These are phyloP conservation scores for Amanita pseudoporphyria DNA, from an alignment of 768 basidiomycete species.

Conservation along the genomic window DNA sequence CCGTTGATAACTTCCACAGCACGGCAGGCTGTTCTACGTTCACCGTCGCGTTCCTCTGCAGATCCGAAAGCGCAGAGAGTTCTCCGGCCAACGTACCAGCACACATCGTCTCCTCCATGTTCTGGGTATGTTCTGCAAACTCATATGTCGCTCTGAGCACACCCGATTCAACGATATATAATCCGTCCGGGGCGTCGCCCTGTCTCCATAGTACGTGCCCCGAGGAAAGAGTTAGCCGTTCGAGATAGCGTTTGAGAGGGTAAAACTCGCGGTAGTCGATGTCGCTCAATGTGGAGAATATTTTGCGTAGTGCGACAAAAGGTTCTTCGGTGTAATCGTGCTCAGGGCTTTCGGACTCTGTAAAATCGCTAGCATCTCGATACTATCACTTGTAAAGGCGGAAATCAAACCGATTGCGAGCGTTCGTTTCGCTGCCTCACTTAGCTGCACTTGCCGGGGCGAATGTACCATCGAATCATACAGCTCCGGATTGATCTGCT, in stretches of 20 bases:
- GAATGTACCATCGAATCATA: constrained; percentile 45
- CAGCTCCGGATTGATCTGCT: constrained; percentile 12
- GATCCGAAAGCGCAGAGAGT: constrained; percentile 71
- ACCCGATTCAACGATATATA: constrained; percentile 87
- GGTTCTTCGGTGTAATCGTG: constrained; percentile 42
- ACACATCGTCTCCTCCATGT: constrained; percentile 86
- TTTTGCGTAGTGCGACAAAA: constrained; percentile 63
- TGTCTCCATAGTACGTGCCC: constrained; percentile 67
- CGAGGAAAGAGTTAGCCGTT: constrained; percentile 43
- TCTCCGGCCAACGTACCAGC: constrained; percentile 91
- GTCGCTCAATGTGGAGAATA: constrained; percentile 67
- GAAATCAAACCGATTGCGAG: constrained; percentile 45
- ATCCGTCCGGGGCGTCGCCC: constrained; percentile 66
- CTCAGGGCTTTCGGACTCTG: constrained; percentile 19
- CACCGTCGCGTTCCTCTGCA: constrained; percentile 78
- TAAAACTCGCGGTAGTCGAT: constrained; percentile 47
- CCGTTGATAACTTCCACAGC: constrained; percentile 70
- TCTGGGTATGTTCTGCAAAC: constrained; percentile 58
- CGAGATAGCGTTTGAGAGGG: constrained; percentile 62
- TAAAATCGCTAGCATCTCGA: neutral
- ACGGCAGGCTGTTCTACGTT: constrained; percentile 67
- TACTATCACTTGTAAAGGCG: neutral
- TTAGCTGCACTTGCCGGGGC: constrained; percentile 58
- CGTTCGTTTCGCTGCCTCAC: constrained; percentile 62
- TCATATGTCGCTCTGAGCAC: constrained; percentile 76